Percentiles rank a stretch among this genome's conserved stretches.
phyloP scores from a whole-genome alignment of 257 asterid genomes.

The Jacaranda copaia region DNA sequence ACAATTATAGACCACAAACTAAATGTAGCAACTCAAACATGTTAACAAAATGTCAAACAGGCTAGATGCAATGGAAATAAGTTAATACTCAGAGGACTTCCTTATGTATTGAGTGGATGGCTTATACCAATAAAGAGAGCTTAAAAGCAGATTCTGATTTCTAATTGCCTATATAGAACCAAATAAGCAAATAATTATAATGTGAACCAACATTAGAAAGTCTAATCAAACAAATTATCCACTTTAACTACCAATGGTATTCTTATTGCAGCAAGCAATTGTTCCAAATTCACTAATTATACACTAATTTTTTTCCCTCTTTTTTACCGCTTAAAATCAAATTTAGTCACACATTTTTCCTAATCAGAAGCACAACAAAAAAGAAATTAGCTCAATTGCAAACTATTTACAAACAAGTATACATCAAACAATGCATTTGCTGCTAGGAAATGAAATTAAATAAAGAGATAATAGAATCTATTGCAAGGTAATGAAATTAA shows the following conservation, averaged over 20 bases:
- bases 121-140: slow-evolving; percentile 2
- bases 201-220: not conserved
- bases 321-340: not conserved
- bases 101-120: not conserved
- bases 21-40: slow-evolving; percentile 5
- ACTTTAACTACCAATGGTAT: not conserved
- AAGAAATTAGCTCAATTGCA: not conserved
- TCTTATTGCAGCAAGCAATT: not conserved
- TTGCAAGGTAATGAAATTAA: too few species aligned
- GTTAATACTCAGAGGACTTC: slow-evolving; percentile 9
- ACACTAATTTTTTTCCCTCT: not conserved
- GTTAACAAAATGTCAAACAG: slow-evolving; percentile 9
- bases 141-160: not conserved
- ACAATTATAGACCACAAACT: not conserved
- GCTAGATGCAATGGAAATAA: not conserved
- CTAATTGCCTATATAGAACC: not conserved
- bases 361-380: slow-evolving; percentile 22
- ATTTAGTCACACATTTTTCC: not conserved
- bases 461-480: not conserved
- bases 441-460: not conserved
- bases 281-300: slow-evolving; percentile 24
- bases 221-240: slow-evolving; percentile 4
- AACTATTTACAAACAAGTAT: not conserved
- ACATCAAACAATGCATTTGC: slow-evolving; percentile 17
- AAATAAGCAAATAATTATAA: slow-evolving; percentile 17